Percentiles rank a stretch among this genome's conserved stretches.
Conservation (phyloP, 2,329 filamentous ascomycete genomes). For the Colletotrichum limetticola region DNA sequence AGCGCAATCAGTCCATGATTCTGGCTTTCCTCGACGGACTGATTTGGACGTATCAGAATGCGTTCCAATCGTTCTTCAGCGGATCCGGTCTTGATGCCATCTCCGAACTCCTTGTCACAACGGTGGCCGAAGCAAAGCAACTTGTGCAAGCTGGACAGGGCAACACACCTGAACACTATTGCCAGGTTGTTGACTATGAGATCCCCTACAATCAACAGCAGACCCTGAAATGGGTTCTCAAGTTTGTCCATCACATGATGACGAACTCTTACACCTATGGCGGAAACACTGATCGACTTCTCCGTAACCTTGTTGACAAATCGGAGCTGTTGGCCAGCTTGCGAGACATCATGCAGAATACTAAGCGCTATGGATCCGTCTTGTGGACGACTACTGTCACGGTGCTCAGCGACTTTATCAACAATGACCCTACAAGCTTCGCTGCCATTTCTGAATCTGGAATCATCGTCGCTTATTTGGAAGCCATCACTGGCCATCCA, state of each 20-base stretch:
- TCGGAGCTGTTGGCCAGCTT: slow-evolving; percentile 84
- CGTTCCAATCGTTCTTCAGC: slow-evolving; percentile 84
- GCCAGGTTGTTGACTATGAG: slow-evolving; percentile 88
- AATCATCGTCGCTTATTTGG: slow-evolving; percentile 85
- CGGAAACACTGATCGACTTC: slow-evolving; percentile 86
- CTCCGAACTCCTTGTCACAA: slow-evolving; percentile 84
- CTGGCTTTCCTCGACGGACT: slow-evolving; percentile 90
- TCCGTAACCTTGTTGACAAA: slow-evolving; percentile 95
- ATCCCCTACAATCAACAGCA: slow-evolving; percentile 95
- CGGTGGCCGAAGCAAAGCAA: slow-evolving; percentile 77
- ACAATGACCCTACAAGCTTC: slow-evolving; percentile 98
- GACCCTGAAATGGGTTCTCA: slow-evolving; percentile 91
- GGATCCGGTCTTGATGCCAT: slow-evolving; percentile 90
- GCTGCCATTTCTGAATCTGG: slow-evolving; percentile 95
- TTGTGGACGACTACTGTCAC: slow-evolving; percentile 96
- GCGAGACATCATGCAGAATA: slow-evolving; percentile 83
- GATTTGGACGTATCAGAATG: slow-evolving; percentile 85
- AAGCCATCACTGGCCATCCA: slow-evolving; percentile 75
- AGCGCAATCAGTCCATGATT: slow-evolving; percentile 84
- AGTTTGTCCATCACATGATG: slow-evolving; percentile 97
- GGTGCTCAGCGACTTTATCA: slow-evolving; percentile 94
- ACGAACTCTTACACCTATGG: slow-evolving; percentile 74
- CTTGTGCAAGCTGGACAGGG: slow-evolving; percentile 76
- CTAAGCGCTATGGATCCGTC: slow-evolving; percentile 84
- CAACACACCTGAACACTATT: slow-evolving; percentile 76